phyloP scores from a whole-genome alignment of 2,329 filamentous ascomycete genomes.

The Chaetomiaceae sp. region DNA sequence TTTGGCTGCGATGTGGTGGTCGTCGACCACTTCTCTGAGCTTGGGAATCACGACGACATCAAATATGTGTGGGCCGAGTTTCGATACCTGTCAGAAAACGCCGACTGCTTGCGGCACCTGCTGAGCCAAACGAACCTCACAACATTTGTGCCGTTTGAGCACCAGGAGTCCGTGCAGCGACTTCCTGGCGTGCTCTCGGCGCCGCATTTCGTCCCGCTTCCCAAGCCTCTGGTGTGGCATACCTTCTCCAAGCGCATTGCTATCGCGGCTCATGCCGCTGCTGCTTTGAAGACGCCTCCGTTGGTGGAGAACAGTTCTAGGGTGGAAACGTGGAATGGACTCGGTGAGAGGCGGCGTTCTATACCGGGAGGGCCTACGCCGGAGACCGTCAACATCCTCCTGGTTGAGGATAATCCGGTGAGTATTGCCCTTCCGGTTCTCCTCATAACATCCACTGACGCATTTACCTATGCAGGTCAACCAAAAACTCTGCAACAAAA shows the following conservation, averaged over 20 bases:
- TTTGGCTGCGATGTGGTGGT: slow-evolving; percentile 1
- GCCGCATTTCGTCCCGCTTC: slow-evolving; percentile 6
- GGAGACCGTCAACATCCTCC: slow-evolving; percentile 5
- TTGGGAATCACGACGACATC: neutral
- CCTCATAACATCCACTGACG: neutral
- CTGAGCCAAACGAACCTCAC: slow-evolving; percentile 5
- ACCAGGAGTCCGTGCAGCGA: slow-evolving; percentile 3
- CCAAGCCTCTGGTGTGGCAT: slow-evolving; percentile 5
- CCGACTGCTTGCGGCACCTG: slow-evolving; percentile 2
- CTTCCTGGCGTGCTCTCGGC: slow-evolving; percentile 5
- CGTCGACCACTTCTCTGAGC: slow-evolving; percentile 4
- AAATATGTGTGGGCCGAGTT: slow-evolving; percentile 6
- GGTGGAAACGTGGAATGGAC: neutral
- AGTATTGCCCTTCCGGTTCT: neutral
- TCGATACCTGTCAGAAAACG: slow-evolving; percentile 4
- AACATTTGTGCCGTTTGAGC: slow-evolving; percentile 5
- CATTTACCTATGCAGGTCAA: neutral
- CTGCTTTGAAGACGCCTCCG: neutral
- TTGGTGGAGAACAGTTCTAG: neutral
- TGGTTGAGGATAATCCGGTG: slow-evolving; percentile 4
- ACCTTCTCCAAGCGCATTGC: slow-evolving; percentile 5
- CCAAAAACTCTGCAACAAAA: slow-evolving; percentile 5
- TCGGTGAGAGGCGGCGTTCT: neutral
- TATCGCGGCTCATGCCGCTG: slow-evolving; percentile 2
- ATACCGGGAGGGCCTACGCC: neutral